Evolutionary conservation across 106 monocot species (phyloP).

Genomic region (Allium cepa): DNA sequence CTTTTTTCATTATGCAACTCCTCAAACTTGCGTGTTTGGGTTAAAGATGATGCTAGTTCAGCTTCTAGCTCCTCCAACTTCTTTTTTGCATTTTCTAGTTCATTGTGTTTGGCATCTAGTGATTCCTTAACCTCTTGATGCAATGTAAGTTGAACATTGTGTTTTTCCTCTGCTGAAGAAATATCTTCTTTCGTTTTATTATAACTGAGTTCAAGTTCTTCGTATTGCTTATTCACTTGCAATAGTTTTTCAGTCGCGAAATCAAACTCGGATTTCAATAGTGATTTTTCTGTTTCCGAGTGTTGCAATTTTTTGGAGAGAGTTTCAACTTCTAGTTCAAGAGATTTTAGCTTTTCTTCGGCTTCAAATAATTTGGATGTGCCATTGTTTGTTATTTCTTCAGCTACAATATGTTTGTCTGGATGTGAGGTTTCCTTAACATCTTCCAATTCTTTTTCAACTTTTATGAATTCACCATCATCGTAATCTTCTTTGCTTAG

Average conservation of each 20-base stretch:
- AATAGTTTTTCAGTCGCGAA: constrained; percentile 38
- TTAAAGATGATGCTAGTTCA: constrained; percentile 22
- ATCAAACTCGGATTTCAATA: constrained; percentile 30
- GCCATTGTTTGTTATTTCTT: background rate
- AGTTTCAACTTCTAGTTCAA: constrained; percentile 34
- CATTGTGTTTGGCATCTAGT: constrained; percentile 26
- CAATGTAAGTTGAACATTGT: constrained; percentile 45
- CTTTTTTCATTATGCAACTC: constrained; percentile 26
- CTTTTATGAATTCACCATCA: constrained; percentile 37
- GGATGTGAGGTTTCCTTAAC: constrained; percentile 21
- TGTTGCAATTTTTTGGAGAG: constrained; percentile 25
- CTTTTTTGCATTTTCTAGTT: constrained; percentile 41
- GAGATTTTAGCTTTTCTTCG: constrained; percentile 35
- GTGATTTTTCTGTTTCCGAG: constrained; percentile 50
- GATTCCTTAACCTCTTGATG: constrained; percentile 43
- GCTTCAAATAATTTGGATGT: constrained; percentile 13
- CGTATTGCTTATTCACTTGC: constrained; percentile 48
- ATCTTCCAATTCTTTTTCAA: constrained; percentile 36
- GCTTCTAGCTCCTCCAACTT: constrained; percentile 40
- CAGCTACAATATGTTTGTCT: constrained; percentile 10
- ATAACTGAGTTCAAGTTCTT: constrained; percentile 39
- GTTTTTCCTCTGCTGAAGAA: constrained; percentile 29
- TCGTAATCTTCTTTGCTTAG: constrained; percentile 31
- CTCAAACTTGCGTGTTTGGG: constrained; percentile 33
- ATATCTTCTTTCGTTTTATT: constrained; percentile 30